Conservation (phyloP, 331 rosid genomes). For the Phaseolus coccineus region DNA sequence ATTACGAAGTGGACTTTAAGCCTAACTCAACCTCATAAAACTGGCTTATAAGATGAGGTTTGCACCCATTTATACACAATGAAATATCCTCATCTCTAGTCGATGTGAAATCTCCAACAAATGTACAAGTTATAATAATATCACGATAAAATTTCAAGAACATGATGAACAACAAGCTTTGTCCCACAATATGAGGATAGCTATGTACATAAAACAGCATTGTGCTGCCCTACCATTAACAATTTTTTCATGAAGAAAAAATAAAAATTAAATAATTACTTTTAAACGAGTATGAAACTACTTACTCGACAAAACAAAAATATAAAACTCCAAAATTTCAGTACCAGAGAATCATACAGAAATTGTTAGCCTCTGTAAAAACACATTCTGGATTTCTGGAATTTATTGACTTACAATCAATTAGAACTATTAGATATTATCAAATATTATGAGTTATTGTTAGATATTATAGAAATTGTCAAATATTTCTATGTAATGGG, state of each 20-base stretch:
- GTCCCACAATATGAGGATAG: not conserved
- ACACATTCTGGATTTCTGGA: not conserved
- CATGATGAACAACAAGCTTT: not conserved
- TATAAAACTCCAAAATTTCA: not conserved
- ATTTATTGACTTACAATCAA: not conserved
- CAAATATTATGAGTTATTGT: too few species aligned
- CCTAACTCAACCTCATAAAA: too few species aligned
- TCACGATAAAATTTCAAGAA: slow-evolving; percentile 8
- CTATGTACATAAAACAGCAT: not conserved
- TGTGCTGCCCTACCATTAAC: not conserved
- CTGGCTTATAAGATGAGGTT: too few species aligned
- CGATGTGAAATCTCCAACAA: too few species aligned
- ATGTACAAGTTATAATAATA: not conserved
- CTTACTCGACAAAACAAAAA: not conserved
- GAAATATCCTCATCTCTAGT: too few species aligned
- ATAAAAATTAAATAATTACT: not conserved
- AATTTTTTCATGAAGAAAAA: not conserved
- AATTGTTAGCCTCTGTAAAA: not conserved
- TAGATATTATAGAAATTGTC: too few species aligned
- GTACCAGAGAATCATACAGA: not conserved
- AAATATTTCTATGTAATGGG: too few species aligned
- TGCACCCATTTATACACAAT: too few species aligned
- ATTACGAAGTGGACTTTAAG: too few species aligned
- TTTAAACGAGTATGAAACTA: slow-evolving; percentile 3
- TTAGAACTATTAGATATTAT: not conserved